Conservation (phyloP, 78 protist species). For the Salpingoeca rosetta region DNA sequence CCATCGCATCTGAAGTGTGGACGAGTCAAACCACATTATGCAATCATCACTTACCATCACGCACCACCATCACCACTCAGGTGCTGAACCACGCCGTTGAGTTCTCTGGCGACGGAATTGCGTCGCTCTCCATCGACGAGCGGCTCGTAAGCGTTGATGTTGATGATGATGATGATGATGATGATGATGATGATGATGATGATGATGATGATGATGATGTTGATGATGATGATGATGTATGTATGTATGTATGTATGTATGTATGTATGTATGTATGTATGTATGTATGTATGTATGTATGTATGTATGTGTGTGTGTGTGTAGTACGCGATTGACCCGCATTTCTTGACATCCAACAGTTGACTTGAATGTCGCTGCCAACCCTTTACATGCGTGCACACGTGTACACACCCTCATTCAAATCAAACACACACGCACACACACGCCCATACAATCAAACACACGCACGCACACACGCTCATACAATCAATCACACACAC, state of each 20-base stretch:
- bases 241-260: too few species aligned
- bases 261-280: background rate
- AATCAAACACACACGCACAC: too few species aligned
- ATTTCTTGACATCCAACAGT: background rate
- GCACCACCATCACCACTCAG: background rate
- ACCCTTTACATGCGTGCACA: background rate
- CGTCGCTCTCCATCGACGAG: slow-evolving; percentile 29
- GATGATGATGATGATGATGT: background rate
- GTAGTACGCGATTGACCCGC: too few species aligned
- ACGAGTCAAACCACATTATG: too few species aligned
- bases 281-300: background rate
- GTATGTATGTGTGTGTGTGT: background rate
- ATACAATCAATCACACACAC: too few species aligned
- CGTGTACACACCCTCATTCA: background rate
- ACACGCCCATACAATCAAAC: too few species aligned
- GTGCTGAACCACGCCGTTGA: slow-evolving; percentile 61
- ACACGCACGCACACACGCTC: too few species aligned
- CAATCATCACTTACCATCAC: background rate
- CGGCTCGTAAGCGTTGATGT: slow-evolving; percentile 31
- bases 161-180: too few species aligned
- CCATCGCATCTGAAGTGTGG: too few species aligned
- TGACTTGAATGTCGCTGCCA: background rate
- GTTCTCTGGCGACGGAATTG: slow-evolving; percentile 27
- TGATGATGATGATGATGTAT: too few species aligned
- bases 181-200: background rate